These are phyloP conservation scores for Hypoxylon sp. DNA, from an alignment of 2,329 filamentous ascomycete genomes.

Conservation along the genomic window DNA sequence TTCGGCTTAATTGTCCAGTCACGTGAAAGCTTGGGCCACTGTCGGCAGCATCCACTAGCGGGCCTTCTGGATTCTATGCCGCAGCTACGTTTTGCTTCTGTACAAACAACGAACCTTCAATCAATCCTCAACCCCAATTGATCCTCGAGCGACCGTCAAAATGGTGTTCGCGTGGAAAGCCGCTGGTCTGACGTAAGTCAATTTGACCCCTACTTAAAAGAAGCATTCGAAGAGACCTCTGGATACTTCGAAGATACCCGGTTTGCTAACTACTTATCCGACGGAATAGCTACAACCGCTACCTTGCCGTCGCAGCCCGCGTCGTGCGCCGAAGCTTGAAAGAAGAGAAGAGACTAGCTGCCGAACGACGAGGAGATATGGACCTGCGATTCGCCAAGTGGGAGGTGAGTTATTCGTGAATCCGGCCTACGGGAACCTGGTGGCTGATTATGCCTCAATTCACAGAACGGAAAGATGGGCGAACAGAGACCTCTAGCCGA, in stretches of 20 bases:
- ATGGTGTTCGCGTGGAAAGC: slow-evolving; percentile 99
- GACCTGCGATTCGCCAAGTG: slow-evolving; percentile 95
- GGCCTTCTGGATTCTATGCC: slow-evolving; percentile 33
- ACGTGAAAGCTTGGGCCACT: slow-evolving; percentile 38
- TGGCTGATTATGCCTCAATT: slow-evolving; percentile 57
- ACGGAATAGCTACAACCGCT: slow-evolving; percentile 94
- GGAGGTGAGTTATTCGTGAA: slow-evolving; percentile 77
- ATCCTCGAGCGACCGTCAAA: slow-evolving; percentile 67
- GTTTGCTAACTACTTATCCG: slow-evolving; percentile 55
- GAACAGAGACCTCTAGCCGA: slow-evolving; percentile 80
- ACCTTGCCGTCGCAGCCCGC: slow-evolving; percentile 94
- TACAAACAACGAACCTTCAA: slow-evolving; percentile 54
- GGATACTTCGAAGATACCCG: slow-evolving; percentile 31
- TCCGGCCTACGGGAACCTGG: slow-evolving; percentile 23
- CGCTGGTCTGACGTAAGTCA: slow-evolving; percentile 91
- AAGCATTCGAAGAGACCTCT: slow-evolving; percentile 15
- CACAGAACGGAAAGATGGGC: slow-evolving; percentile 95
- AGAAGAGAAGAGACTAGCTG: slow-evolving; percentile 88
- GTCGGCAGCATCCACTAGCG: slow-evolving; percentile 24
- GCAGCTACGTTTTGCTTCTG: slow-evolving; percentile 47
- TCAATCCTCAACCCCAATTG: slow-evolving; percentile 49
- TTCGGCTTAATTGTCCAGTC: slow-evolving; percentile 7
- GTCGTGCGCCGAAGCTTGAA: slow-evolving; percentile 97
- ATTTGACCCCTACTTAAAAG: slow-evolving; percentile 28
- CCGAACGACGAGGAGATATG: slow-evolving; percentile 91